A percentile compares a stretch with the other conserved stretches of the same genome.
Conservation (phyloP, 305 asterid genomes). For the Fraxinus sp. region DNA sequence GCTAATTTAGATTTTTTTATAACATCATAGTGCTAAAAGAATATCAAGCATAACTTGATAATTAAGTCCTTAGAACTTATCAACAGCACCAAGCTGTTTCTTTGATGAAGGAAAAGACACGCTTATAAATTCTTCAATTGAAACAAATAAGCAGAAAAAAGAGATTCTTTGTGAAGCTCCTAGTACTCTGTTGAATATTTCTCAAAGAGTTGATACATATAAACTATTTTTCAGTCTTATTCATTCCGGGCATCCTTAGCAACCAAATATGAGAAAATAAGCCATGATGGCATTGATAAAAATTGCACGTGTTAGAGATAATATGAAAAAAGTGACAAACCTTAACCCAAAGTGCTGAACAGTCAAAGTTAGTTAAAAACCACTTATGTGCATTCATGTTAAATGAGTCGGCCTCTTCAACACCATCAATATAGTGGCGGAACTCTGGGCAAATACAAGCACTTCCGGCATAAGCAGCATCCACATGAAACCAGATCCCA, state of each 20-base stretch:
- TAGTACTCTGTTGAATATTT: not conserved
- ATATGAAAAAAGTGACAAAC: slow-evolving; percentile 35
- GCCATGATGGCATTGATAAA: not conserved
- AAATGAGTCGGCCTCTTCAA: slow-evolving; percentile 81
- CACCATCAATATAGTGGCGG: slow-evolving; percentile 70
- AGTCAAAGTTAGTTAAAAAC: slow-evolving; percentile 91
- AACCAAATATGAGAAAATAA: not conserved
- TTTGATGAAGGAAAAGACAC: not conserved
- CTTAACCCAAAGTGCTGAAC: slow-evolving; percentile 96
- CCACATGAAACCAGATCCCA: slow-evolving; percentile 89
- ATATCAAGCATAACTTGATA: not conserved
- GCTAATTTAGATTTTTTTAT: not conserved
- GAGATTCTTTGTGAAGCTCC: not conserved
- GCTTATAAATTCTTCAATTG: not conserved
- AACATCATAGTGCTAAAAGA: not conserved
- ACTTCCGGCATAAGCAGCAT: slow-evolving; percentile 99
- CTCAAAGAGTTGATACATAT: not conserved
- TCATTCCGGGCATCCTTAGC: not conserved
- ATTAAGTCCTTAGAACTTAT: not conserved
- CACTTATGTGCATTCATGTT: slow-evolving; percentile 98
- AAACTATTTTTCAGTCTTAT: slow-evolving; percentile 4
- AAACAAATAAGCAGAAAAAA: not conserved
- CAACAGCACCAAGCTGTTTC: not conserved
- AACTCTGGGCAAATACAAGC: slow-evolving; percentile 90
- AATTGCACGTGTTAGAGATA: not conserved